Conservation (phyloP, 768 basidiomycete species). For the Pholiota microspora region DNA sequence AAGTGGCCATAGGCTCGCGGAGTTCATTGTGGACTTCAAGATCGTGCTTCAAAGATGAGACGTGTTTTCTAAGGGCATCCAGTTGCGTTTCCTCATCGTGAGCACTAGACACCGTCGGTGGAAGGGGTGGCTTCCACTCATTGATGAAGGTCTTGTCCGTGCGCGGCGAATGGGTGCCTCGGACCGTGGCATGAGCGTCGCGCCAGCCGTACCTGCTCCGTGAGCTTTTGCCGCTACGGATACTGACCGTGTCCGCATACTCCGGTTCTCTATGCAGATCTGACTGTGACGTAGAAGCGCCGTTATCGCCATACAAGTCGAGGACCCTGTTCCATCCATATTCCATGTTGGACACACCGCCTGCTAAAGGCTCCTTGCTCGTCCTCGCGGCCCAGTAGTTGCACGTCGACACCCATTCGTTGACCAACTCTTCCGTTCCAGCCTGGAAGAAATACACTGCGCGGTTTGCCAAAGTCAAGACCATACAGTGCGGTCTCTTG, state of each 20-base stretch:
- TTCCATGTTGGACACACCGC: constrained; percentile 99
- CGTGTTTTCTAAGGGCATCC: constrained; percentile 85
- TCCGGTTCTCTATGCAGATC: constrained; percentile 46
- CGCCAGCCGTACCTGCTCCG: constrained; percentile 74
- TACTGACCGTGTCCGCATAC: constrained; percentile 64
- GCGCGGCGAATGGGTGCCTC: constrained; percentile 68
- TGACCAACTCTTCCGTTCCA: constrained; percentile 97
- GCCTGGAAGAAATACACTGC: constrained; percentile 98
- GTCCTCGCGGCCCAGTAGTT: constrained; percentile 99
- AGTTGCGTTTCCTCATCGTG: constrained; percentile 94
- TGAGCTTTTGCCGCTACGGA: constrained; percentile 72
- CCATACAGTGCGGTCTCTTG: constrained; percentile 93
- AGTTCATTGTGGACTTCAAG: constrained; percentile 81
- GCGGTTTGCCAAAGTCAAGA: constrained; percentile 82
- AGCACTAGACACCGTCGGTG: constrained; percentile 77
- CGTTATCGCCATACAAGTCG: constrained; percentile 49
- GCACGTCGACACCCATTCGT: constrained; percentile 98
- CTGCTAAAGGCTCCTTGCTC: constrained; percentile 91
- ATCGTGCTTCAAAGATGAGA: constrained; percentile 70
- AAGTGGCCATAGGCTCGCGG: constrained; percentile 73
- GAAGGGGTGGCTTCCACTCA: constrained; percentile 93
- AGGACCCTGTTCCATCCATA: constrained; percentile 92
- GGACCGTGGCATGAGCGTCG: constrained; percentile 63
- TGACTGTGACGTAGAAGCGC: constrained; percentile 56
- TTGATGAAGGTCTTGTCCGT: constrained; percentile 75